Evolutionary conservation across 2,329 filamentous ascomycete genomes (phyloP), one percentile per base, ranked within the genome.

Genomic region (Pestalotiopsis fici): DNA sequence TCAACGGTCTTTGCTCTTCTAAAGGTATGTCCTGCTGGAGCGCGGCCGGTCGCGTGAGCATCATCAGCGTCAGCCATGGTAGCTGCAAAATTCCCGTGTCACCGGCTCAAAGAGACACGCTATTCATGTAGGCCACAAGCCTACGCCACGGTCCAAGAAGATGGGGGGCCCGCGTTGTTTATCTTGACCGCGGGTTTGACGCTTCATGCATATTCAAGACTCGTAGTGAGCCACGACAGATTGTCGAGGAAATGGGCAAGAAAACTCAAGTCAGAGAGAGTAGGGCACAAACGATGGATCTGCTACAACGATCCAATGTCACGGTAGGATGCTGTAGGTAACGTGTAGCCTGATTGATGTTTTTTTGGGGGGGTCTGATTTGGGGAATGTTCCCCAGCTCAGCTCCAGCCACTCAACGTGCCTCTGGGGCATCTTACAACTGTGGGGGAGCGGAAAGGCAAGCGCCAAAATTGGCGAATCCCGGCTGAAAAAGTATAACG

Each of bases 1-100:
- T 81, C 80, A 61, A 82, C 72, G 35, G 81, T 83, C 63, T 77
- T 78, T 65, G 81, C 74, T 66, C 83, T 81, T 66, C 83, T 83
- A 57, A 84, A 67, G 57, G 75, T 75, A 70, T 82, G 78, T 54
- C 80, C 79, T 37, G 78, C 68, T 11, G 75, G 74, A 56, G 70
- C 72, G 12, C 69, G 69, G 18, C 62, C 69, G 50, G 69, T 69
- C 4, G 72, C 64, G 64, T 74, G 69, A 56, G 68, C 63, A 60
- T 73, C 69, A 64, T 62, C 74, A 47, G 75, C 73, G 68, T 76
- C 75, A 69, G 72, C 73, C 76, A 77, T 78, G 71, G 66, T 67
- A 69, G 68, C 55, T 63, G 66, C 37, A 61, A 37, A 57, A 43
- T 57, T 68, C 43, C n/a, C 43, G 64, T 11, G 43, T 54, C 55